These are phyloP conservation scores for Salvia sclarea DNA, from an alignment of 305 asterid genomes.

Conservation along the genomic window DNA sequence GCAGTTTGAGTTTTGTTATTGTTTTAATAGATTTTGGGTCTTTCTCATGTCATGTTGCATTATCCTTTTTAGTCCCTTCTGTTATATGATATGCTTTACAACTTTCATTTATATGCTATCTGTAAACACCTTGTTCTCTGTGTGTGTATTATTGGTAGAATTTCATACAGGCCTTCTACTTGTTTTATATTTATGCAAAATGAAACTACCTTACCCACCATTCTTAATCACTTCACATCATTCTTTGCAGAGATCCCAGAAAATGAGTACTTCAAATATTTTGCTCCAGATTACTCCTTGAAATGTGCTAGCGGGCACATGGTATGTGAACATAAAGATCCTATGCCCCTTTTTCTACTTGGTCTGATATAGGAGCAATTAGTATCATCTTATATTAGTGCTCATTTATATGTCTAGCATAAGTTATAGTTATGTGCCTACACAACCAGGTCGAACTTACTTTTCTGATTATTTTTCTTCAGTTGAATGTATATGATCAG, in stretches of 20 bases:
- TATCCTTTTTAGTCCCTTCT: slow-evolving; percentile 5
- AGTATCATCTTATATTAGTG: slow-evolving; percentile 10
- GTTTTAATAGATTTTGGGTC: background rate
- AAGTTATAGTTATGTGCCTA: slow-evolving; percentile 21
- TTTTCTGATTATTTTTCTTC: background rate
- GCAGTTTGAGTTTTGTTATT: background rate
- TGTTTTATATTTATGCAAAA: slow-evolving; percentile 17
- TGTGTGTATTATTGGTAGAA: slow-evolving; percentile 10
- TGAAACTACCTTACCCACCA: slow-evolving; percentile 9
- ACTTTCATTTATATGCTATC: background rate
- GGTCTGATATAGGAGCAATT: slow-evolving; percentile 21
- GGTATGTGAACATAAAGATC: slow-evolving; percentile 48
- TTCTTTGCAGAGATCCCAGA: slow-evolving; percentile 88
- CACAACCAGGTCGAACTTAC: slow-evolving; percentile 5
- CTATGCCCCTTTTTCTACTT: slow-evolving; percentile 25
- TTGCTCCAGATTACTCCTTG: slow-evolving; percentile 83
- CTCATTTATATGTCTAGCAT: background rate
- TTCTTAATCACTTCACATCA: slow-evolving; percentile 8
- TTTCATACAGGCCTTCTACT: background rate
- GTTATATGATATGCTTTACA: background rate
- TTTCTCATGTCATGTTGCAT: background rate
- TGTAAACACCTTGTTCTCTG: background rate
- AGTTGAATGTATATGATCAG: background rate
- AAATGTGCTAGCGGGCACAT: slow-evolving; percentile 73
- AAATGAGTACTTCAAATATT: slow-evolving; percentile 82